Percentiles rank a stretch among this genome's conserved stretches.
Conservation (phyloP, 352 stramenopile genomes). For the Phytopythium sindhum region DNA sequence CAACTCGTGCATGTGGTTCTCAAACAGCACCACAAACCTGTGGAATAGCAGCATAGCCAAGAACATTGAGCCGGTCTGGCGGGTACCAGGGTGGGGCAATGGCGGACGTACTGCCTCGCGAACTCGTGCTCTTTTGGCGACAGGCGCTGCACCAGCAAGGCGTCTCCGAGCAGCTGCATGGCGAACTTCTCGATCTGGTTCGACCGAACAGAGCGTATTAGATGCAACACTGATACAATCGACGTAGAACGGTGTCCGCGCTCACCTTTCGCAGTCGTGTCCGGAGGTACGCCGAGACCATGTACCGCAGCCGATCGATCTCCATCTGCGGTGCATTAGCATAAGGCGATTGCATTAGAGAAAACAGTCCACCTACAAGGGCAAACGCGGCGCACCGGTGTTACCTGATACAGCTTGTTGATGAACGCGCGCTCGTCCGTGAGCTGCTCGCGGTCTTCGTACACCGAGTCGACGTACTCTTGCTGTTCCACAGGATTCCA, state of each 20-base stretch:
- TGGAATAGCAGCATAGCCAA: background rate
- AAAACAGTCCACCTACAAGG: background rate
- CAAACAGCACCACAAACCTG: conserved; percentile 59
- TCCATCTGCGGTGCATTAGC: conserved; percentile 50
- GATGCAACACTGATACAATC: background rate
- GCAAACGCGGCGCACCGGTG: background rate
- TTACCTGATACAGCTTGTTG: conserved; percentile 80
- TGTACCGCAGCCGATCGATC: conserved; percentile 83
- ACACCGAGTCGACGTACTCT: conserved; percentile 81
- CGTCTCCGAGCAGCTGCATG: conserved; percentile 48
- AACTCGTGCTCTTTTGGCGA: conserved; percentile 75
- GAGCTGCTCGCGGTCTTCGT: conserved; percentile 52
- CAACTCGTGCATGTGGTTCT: conserved; percentile 70
- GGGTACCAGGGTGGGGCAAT: background rate
- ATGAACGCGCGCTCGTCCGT: conserved; percentile 79
- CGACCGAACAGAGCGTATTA: background rate
- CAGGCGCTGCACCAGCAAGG: conserved; percentile 43
- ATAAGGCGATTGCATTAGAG: background rate
- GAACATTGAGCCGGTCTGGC: background rate
- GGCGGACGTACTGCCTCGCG: conserved; percentile 55
- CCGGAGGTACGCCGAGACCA: conserved; percentile 79
- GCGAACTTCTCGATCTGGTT: conserved; percentile 76
- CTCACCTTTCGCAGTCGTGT: conserved; percentile 68
- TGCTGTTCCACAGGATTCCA: conserved; percentile 31
- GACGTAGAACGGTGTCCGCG: background rate